Evolutionary conservation across 805 yeast species (phyloP).

Genomic region (Cyberlindnera subsufficiens): DNA sequence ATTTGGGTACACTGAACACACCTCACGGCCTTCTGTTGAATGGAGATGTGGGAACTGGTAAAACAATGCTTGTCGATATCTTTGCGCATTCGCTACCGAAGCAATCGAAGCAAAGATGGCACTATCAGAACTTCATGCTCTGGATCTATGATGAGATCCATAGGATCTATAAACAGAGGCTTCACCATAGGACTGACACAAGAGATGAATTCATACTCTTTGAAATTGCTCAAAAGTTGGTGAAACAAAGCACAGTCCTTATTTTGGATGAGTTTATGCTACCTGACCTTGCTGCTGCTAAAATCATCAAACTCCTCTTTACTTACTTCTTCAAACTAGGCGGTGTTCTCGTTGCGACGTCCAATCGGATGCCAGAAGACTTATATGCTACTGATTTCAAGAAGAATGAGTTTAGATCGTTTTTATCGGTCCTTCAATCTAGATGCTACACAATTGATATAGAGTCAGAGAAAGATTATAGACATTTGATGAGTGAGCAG

Average conservation of each 20-base stretch:
- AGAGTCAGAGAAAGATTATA: slow-evolving; percentile 53
- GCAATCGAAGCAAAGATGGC: slow-evolving; percentile 61
- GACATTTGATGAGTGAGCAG: slow-evolving; percentile 23
- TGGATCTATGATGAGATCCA: slow-evolving; percentile 66
- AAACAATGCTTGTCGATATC: slow-evolving; percentile 67
- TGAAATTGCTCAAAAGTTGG: slow-evolving; percentile 63
- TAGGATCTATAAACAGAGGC: slow-evolving; percentile 28
- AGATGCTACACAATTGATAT: slow-evolving; percentile 60
- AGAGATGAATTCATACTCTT: slow-evolving; percentile 59
- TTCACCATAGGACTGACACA: slow-evolving; percentile 28
- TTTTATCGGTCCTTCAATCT: slow-evolving; percentile 48
- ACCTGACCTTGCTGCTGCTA: slow-evolving; percentile 72
- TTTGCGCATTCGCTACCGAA: slow-evolving; percentile 64
- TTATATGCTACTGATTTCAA: slow-evolving; percentile 62
- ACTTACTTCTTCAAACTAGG: slow-evolving; percentile 68
- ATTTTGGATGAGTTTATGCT: slow-evolving; percentile 71
- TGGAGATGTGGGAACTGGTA: slow-evolving; percentile 73
- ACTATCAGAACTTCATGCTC: slow-evolving; percentile 61
- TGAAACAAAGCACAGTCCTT: slow-evolving; percentile 49
- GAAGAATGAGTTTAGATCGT: slow-evolving; percentile 49
- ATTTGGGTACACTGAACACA: slow-evolving; percentile 34
- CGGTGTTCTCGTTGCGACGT: slow-evolving; percentile 70
- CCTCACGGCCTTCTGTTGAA: slow-evolving; percentile 62
- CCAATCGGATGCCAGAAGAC: slow-evolving; percentile 68
- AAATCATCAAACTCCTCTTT: slow-evolving; percentile 57